phyloP scores from a whole-genome alignment of 1,284 basidiomycete species.

The Fistulinella cinereoalba region DNA sequence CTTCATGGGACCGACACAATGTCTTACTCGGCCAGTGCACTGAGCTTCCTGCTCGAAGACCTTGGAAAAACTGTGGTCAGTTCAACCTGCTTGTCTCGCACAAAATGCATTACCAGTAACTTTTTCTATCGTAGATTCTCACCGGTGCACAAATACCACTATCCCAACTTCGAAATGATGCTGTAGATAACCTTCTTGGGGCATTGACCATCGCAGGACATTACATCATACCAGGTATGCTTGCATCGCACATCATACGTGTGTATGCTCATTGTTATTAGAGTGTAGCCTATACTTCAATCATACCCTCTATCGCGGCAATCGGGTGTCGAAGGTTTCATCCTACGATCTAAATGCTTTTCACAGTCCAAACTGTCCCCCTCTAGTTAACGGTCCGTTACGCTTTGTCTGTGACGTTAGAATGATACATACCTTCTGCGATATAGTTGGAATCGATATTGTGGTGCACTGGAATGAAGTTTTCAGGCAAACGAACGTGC shows the following conservation, averaged over 20 bases:
- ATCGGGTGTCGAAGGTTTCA: slow-evolving; percentile 81
- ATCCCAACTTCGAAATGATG: slow-evolving; percentile 86
- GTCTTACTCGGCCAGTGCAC: slow-evolving; percentile 83
- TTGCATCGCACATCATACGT: not conserved
- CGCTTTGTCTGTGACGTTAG: not conserved
- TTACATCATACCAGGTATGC: slow-evolving; percentile 82
- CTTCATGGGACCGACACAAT: slow-evolving; percentile 95
- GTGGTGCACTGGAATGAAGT: slow-evolving; percentile 85
- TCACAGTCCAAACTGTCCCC: slow-evolving; percentile 80
- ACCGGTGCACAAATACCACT: slow-evolving; percentile 93
- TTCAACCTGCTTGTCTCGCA: slow-evolving; percentile 3
- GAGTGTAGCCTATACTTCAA: slow-evolving; percentile 89
- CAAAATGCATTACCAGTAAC: not conserved
- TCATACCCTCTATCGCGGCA: slow-evolving; percentile 83
- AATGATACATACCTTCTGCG: no score
- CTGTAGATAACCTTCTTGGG: slow-evolving; percentile 85
- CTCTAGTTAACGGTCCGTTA: slow-evolving; percentile 71
- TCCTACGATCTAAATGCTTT: slow-evolving; percentile 88
- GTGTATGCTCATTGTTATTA: slow-evolving; percentile 29
- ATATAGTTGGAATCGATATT: slow-evolving; percentile 83
- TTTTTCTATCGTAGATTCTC: slow-evolving; percentile 54
- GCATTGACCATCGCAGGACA: slow-evolving; percentile 86
- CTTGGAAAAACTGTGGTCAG: slow-evolving; percentile 82
- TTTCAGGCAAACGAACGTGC: slow-evolving; percentile 71
- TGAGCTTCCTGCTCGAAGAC: slow-evolving; percentile 88